A percentile compares a stretch with the other conserved stretches of the same genome.
phyloP scores from a whole-genome alignment of 2,329 filamentous ascomycete genomes.

The Sporothrix variecibatus region DNA sequence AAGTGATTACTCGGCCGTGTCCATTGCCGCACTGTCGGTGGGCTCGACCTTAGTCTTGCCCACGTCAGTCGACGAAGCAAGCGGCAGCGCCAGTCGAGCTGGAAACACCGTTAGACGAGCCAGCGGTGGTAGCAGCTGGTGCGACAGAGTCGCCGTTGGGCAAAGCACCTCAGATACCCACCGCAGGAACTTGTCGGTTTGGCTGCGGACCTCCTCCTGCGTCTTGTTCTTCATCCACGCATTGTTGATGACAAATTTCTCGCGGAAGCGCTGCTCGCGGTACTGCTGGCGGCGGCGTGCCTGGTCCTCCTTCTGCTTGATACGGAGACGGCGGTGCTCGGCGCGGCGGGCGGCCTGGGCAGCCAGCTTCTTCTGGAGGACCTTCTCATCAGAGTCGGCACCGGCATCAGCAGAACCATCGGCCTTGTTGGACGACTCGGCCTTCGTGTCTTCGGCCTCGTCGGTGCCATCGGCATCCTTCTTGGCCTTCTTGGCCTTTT shows the following conservation, averaged over 20 bases:
- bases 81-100: background rate
- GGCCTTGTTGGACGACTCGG: slow-evolving; percentile 1
- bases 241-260: slow-evolving; percentile 81
- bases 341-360: slow-evolving; percentile 23
- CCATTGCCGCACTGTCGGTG: slow-evolving; percentile 17
- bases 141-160: slow-evolving; percentile 16
- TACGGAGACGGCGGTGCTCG: slow-evolving; percentile 29
- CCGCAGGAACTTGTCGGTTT: slow-evolving; percentile 64
- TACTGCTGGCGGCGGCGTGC: slow-evolving; percentile 40
- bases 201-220: slow-evolving; percentile 73
- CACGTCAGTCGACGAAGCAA: background rate
- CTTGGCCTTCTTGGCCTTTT: background rate
- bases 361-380: slow-evolving; percentile 10
- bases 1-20: slow-evolving; percentile 21
- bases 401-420: background rate
- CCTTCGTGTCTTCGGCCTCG: background rate
- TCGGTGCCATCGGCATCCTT: background rate
- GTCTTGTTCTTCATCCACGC: slow-evolving; percentile 78
- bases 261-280: slow-evolving; percentile 57
- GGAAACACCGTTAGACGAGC: background rate
- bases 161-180: slow-evolving; percentile 52
- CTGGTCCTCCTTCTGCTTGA: slow-evolving; percentile 53
- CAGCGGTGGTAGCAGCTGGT: background rate
- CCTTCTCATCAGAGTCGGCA: background rate
- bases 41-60: background rate